Conservation (phyloP, 192 early-diverging fungal species). For the Backusella parvicylindrica region DNA sequence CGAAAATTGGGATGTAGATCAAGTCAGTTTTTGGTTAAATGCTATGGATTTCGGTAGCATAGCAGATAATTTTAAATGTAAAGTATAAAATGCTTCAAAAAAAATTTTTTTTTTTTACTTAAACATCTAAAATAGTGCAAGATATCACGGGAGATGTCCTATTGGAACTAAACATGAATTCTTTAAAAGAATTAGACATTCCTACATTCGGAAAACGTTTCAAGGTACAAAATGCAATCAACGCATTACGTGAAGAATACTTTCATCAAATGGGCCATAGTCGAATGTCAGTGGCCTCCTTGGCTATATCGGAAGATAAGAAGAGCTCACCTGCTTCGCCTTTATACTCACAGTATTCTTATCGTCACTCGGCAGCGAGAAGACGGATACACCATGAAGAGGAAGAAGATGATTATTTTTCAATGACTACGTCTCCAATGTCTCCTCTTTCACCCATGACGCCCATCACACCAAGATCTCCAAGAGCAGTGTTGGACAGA, state of each 20-base stretch:
- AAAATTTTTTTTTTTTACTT: neutral
- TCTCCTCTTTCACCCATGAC: neutral
- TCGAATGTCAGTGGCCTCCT: neutral
- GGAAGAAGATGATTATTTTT: neutral
- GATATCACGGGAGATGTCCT: conserved; percentile 65
- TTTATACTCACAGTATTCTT: neutral
- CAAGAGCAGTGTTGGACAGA: neutral
- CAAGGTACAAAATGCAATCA: conserved; percentile 63
- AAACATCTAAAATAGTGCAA: conserved; percentile 42
- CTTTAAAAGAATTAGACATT: conserved; percentile 64
- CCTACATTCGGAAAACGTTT: conserved; percentile 62
- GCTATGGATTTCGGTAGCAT: conserved; percentile 25
- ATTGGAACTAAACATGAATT: conserved; percentile 57
- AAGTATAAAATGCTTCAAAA: neutral
- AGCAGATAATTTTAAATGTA: conserved; percentile 25
- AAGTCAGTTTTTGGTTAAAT: conserved; percentile 24
- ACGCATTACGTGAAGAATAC: conserved; percentile 39
- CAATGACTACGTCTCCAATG: neutral
- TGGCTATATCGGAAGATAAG: neutral
- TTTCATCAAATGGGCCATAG: neutral
- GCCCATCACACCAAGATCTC: neutral
- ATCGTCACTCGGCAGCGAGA: neutral
- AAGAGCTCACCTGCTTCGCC: neutral
- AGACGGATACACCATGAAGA: neutral
- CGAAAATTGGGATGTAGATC: conserved; percentile 28